These are phyloP conservation scores for Kluyveromyces marxianus DNA, from an alignment of 1,139 yeast genomes.

Conservation along the genomic window DNA sequence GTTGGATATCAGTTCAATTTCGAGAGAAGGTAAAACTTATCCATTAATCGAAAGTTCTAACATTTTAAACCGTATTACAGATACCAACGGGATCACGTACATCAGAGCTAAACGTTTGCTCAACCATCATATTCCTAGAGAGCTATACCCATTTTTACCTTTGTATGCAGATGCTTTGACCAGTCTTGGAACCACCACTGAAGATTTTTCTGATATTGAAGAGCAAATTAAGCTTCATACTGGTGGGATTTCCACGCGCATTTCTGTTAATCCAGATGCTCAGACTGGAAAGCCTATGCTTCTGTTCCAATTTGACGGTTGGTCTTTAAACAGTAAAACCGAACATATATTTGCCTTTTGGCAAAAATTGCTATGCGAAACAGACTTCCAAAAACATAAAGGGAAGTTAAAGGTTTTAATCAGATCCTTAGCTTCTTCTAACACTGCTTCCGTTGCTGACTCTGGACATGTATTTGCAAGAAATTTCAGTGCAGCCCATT, in stretches of 20 bases:
- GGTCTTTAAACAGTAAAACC: constrained; percentile 64
- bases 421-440: constrained; percentile 69
- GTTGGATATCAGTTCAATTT: constrained; percentile 62
- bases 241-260: constrained; percentile 69
- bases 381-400: constrained; percentile 57
- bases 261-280: constrained; percentile 53
- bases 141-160: constrained; percentile 62
- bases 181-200: constrained; percentile 68
- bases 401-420: constrained; percentile 70
- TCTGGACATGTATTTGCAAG: constrained; percentile 84
- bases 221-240: constrained; percentile 75
- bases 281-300: constrained; percentile 33
- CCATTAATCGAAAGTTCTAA: constrained; percentile 27
- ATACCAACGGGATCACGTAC: constrained; percentile 72
- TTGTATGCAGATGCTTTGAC: constrained; percentile 74
- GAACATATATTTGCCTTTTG: constrained; percentile 55
- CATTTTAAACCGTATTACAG: constrained; percentile 42
- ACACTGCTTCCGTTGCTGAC: constrained; percentile 71
- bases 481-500: constrained; percentile 55
- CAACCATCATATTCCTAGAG: constrained; percentile 46
- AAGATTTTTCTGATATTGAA: constrained; percentile 74
- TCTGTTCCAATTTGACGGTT: constrained; percentile 55
- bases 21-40: constrained; percentile 44
- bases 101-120: constrained; percentile 53
- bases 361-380: constrained; percentile 58